Base-by-base conservation (phyloP, 2,329 filamentous ascomycete genomes). In the Apiospora malaysiana region DNA sequence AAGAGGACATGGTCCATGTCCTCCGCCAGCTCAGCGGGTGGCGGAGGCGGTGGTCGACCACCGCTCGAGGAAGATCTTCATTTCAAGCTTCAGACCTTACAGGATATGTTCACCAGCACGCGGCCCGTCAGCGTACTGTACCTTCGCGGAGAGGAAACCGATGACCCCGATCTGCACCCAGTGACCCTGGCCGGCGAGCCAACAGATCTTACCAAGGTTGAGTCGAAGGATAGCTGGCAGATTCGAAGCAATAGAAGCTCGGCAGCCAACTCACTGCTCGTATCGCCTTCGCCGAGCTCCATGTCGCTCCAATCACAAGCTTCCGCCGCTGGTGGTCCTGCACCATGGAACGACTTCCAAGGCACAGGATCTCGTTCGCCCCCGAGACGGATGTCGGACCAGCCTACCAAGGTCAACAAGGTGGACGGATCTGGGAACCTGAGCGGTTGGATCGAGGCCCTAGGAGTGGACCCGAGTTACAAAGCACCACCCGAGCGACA, bases 1-100 rank as follows among this genome's bases (percentile, higher is more conserved):
- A 97, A 97, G 82, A 87, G 95, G 71, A 97, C 94, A 0, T 98
- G 95, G 94, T 98, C 95, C 12, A 94, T 97, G 87, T 95, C 94
- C 32, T 98, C 95, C 7, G 84, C 89, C 43, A 91, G 90, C 77
- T 92, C 91, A 3, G 87, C 86, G 3, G 86, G 86, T 18, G 86
- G 82, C 23, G 76, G 77, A 14, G 75, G 72, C 25, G 83, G 82
- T 9, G 83, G 85, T 23, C 83, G 88, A 27, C 78, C 84, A n/a
- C 84, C 88, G 0, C 82, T 90, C 37, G 91, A 93, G 78, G 93
- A 96, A 76, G 94, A 96, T 77, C 81, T 95, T 32, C 92, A 94
- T 76, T 88, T 89, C 80, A 95, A 95, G 81, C 85, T 96, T 40
- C 91, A 92, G 75, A 92, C 89, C 1, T 85, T 95, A 51, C 92